These are phyloP conservation scores for Aspergillus sergii DNA, from an alignment of 2,329 filamentous ascomycete species.

Conservation along the genomic window DNA sequence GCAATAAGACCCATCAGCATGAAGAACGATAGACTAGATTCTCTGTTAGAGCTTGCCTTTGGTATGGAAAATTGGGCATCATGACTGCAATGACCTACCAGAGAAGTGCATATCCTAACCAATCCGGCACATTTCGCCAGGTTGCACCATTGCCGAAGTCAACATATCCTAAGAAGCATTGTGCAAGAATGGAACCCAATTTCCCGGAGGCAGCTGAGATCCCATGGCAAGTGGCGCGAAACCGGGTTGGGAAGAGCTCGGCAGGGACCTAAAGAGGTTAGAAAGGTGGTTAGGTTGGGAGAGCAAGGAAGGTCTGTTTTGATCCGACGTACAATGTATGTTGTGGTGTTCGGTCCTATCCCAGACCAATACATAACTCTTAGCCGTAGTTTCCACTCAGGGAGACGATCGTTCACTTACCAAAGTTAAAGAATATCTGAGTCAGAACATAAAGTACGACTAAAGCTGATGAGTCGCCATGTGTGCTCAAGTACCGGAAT, in stretches of 20 bases:
- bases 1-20: background rate
- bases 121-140: background rate
- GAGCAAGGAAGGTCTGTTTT: rapidly evolving
- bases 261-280: background rate
- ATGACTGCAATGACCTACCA: background rate
- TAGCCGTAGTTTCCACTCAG: no score
- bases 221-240: background rate
- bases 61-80: rapidly evolving
- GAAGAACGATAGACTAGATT: background rate
- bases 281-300: background rate
- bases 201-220: background rate
- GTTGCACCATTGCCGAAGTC: background rate
- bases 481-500: background rate
- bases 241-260: background rate
- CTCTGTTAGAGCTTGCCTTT: rapidly evolving
- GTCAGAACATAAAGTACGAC: background rate
- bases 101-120: background rate
- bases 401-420: background rate
- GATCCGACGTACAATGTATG: background rate
- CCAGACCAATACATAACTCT: rapidly evolving
- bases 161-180: background rate
- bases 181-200: background rate
- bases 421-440: background rate
- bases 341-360: background rate
- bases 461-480: background rate